phyloP scores from a whole-genome alignment of 257 asterid species.

The Leonotis leonurus region DNA sequence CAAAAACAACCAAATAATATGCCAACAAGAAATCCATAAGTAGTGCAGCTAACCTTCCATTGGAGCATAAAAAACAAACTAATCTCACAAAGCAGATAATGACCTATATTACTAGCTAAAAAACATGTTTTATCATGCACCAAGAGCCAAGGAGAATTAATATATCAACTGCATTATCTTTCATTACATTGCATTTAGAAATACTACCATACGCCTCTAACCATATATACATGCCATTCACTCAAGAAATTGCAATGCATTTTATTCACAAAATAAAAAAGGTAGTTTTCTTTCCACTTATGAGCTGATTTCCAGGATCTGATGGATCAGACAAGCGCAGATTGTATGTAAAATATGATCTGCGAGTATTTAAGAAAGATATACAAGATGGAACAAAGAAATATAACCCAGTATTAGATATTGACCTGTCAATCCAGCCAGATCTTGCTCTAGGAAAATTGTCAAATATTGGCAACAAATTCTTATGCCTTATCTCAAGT shows the following conservation, averaged over 20 bases:
- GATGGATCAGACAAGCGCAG: not conserved
- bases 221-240: slow-evolving; percentile 1
- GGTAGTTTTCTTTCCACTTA: not conserved
- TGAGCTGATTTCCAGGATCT: not conserved
- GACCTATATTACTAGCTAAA: slow-evolving; percentile 5
- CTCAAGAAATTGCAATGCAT: not conserved
- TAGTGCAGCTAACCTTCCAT: not conserved
- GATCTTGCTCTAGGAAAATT: slow-evolving; percentile 44
- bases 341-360: not conserved
- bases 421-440: slow-evolving; percentile 39
- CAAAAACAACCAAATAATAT: slow-evolving; percentile 16
- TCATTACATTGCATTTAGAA: not conserved
- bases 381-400: slow-evolving; percentile 8
- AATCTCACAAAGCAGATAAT: not conserved
- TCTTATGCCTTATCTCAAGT: slow-evolving; percentile 47
- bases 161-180: too few species aligned
- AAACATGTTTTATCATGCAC: not conserved
- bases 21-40: slow-evolving; percentile 6
- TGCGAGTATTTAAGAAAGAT: not conserved
- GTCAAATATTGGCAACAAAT: slow-evolving; percentile 49
- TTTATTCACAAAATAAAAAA: too few species aligned
- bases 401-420: slow-evolving; percentile 1
- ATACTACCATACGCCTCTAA: not conserved
- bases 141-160: not conserved
- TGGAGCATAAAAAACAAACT: not conserved